These are phyloP conservation scores for Ceratobasidium sp. DNA, from an alignment of 1,284 basidiomycete genomes.

Conservation along the genomic window DNA sequence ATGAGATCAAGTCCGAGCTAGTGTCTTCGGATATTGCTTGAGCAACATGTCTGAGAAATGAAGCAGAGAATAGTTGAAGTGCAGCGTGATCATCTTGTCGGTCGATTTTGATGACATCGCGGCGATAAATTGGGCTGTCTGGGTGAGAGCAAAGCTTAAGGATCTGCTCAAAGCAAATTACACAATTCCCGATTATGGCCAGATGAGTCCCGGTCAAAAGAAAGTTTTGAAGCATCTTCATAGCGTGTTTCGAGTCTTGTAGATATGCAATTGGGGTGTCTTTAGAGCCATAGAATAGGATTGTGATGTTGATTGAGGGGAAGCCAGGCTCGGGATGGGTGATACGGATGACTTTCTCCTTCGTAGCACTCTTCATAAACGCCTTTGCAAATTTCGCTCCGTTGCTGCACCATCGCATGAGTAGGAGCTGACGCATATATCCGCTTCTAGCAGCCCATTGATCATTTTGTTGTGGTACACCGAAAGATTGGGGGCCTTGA, in stretches of 20 bases:
- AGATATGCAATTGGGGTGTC: conserved; percentile 51
- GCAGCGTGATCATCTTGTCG: conserved; percentile 62
- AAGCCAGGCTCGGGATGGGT: conserved; percentile 31
- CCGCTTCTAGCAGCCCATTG: conserved; percentile 44
- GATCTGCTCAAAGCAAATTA: conserved; percentile 52
- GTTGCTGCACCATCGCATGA: conserved; percentile 54
- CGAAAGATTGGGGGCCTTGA: conserved; percentile 40
- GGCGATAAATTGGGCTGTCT: conserved; percentile 54
- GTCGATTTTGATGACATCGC: conserved; percentile 59
- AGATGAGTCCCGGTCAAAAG: conserved; percentile 55
- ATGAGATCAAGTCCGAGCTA: no score
- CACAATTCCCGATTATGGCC: conserved; percentile 53
- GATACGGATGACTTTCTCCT: conserved; percentile 35
- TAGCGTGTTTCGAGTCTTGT: conserved; percentile 58
- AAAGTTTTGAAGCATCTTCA: conserved; percentile 57
- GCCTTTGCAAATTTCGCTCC: conserved; percentile 53
- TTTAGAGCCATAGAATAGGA: conserved; percentile 35
- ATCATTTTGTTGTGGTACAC: neutral
- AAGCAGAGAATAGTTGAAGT: conserved; percentile 55
- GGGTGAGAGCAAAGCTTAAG: conserved; percentile 48
- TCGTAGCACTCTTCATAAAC: conserved; percentile 45
- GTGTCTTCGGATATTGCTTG: neutral
- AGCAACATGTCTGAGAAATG: conserved; percentile 51
- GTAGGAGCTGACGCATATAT: conserved; percentile 53
- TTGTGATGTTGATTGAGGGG: conserved; percentile 1